phyloP scores from a whole-genome alignment of 139 green algal species.

The Dunaliella primolecta region DNA sequence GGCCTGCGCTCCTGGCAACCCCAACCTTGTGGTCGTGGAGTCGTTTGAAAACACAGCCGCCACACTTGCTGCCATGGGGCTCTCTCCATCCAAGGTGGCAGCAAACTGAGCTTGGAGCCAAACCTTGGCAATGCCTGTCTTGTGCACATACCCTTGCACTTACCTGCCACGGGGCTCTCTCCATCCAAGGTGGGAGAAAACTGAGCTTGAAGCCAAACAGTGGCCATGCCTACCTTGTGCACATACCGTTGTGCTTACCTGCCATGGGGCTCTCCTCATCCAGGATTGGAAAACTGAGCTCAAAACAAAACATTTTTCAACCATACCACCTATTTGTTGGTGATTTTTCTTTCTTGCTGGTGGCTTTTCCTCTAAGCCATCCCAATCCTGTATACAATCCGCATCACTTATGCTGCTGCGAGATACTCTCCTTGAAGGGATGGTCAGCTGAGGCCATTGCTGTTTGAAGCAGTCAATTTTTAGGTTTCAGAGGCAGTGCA shows the following conservation, averaged over 20 bases:
- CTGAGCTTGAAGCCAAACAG: too few relatives aligned
- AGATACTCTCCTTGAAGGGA: too few relatives aligned
- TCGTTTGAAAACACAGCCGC: constrained; percentile 23
- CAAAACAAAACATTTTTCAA: too few relatives aligned
- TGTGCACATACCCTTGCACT: constrained; percentile 16
- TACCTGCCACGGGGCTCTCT: neutral
- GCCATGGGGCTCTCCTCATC: neutral
- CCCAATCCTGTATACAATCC: too few relatives aligned
- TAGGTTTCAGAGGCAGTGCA: too few relatives aligned
- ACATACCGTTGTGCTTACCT: constrained; percentile 11
- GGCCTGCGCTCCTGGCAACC: constrained; percentile 14
- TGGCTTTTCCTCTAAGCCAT: too few relatives aligned
- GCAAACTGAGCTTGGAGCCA: too few relatives aligned
- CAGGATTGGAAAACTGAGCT: neutral
- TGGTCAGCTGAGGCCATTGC: too few relatives aligned
- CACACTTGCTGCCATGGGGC: neutral
- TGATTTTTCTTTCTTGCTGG: too few relatives aligned
- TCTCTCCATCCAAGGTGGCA: neutral
- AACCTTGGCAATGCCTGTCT: constrained; percentile 14
- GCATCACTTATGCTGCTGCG: too few relatives aligned
- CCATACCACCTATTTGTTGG: too few relatives aligned
- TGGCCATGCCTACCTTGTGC: constrained; percentile 15
- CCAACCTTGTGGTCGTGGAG: constrained; percentile 29
- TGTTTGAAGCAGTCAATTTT: too few relatives aligned
- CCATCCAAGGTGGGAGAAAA: neutral